Percentiles rank a stretch among this genome's conserved stretches.
Evolutionary conservation across 768 basidiomycete genomes (phyloP).

Genomic region (Leccinellum albellum): DNA sequence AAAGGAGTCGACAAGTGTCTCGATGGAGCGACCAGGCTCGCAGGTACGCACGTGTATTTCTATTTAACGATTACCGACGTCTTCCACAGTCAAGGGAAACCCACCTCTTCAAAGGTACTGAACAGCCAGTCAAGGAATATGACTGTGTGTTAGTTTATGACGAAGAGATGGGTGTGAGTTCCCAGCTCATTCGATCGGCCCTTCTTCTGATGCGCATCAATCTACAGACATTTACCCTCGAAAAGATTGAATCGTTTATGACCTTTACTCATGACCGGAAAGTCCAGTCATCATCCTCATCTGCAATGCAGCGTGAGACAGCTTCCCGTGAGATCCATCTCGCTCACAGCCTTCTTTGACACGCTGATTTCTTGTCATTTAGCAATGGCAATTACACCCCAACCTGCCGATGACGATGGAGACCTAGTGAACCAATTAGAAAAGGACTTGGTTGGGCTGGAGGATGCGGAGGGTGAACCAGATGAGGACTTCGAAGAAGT

Average conservation of each 20-base stretch:
- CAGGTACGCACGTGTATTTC: conserved; percentile 41
- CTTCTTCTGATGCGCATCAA: conserved; percentile 7
- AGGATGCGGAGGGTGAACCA: conserved; percentile 37
- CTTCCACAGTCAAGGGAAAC: conserved; percentile 46
- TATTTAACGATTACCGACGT: background rate
- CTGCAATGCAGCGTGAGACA: conserved; percentile 10
- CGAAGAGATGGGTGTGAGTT: conserved; percentile 62
- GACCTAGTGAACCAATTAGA: conserved; percentile 30
- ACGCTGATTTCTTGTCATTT: background rate
- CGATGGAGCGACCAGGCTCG: conserved; percentile 61
- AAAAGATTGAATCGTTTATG: conserved; percentile 69
- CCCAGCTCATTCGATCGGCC: background rate
- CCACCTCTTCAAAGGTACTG: conserved; percentile 55
- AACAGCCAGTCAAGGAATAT: conserved; percentile 58
- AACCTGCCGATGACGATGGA: conserved; percentile 26
- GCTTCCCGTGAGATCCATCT: conserved; percentile 21
- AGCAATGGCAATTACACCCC: conserved; percentile 20
- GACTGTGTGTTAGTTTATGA: conserved; percentile 82
- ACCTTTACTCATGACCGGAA: conserved; percentile 52
- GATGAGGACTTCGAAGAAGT: conserved; percentile 46
- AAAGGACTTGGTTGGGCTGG: conserved; percentile 24
- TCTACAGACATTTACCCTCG: conserved; percentile 61
- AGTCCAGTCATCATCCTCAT: conserved; percentile 26
- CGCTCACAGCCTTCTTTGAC: background rate
- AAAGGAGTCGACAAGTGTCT: conserved; percentile 48